Evolutionary conservation across 352 stramenopile genomes (phyloP), one percentile per base, ranked within the genome.

Genomic region (Blastocystis sp.): DNA sequence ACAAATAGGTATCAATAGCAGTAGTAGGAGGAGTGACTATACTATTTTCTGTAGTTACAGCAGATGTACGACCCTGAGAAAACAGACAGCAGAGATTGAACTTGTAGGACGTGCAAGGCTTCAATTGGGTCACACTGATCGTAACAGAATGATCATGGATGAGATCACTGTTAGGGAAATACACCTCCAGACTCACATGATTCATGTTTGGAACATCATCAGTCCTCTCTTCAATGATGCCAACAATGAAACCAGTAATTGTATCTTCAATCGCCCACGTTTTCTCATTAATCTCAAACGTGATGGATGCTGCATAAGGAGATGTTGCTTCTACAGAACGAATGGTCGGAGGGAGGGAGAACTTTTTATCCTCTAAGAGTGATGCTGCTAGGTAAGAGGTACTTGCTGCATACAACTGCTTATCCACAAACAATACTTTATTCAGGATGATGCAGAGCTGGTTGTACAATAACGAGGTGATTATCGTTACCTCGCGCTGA

Each of bases 401-500:
- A 76, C 64, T 84, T 1, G 73, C 73, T 1, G 73, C 73, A 45
- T 66, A 64, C 23, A 84, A 37, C 50, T 84, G 73, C 37, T 61
- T 84, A 37, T 84, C 73, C 1, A 84, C 73, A 55, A 84, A 84
- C 20, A 84, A 55, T 43, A 84, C 73, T 26, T 66, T 64, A n/a
- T 68, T 84, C 18, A 84, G 50, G 55, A 84, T 84, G 50, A 84
- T 84, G 50, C 73, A 84, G 6, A 84, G 55, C 50, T 84, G 73
- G 39, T 68, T 84, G 73, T 84, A 84, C 15, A 84, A 23, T 34
- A 84, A n/a, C 18, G 73, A 84, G 4, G 73, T 84, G 73, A 84
- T 84, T 13, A 55, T 84, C 39, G 29, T 84, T 11, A 84, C 47
- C 73, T 84, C 73, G 20, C 55, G 53, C 47, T 84, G 43, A 45